phyloP scores from a whole-genome alignment of 352 stramenopile species.

The Pythium rishiriense region DNA sequence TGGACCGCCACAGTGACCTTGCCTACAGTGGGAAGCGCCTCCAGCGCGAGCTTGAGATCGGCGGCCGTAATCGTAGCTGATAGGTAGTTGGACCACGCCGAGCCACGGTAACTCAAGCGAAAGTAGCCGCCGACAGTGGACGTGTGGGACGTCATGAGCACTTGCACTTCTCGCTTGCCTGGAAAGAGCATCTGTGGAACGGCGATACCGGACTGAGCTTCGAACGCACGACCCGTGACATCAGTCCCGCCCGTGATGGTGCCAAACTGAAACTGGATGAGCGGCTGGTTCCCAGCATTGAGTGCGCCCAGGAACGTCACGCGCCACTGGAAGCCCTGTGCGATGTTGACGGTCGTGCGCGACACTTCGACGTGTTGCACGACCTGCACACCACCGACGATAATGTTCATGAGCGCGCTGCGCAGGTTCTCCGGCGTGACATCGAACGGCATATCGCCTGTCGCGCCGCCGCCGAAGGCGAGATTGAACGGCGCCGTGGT shows the following conservation, averaged over 20 bases:
- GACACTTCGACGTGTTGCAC: conserved; percentile 50
- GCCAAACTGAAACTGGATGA: conserved; percentile 58
- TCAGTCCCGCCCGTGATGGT: conserved; percentile 26
- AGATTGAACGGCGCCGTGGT: conserved; percentile 61
- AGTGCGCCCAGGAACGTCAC: conserved; percentile 33
- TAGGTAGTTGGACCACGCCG: conserved; percentile 69
- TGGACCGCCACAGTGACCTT: conserved; percentile 47
- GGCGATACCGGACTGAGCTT: conserved; percentile 46
- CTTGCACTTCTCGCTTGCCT: conserved; percentile 70
- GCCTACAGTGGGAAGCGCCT: conserved; percentile 66
- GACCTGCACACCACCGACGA: conserved; percentile 25
- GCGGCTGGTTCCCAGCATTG: conserved; percentile 47
- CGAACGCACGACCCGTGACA: conserved; percentile 47
- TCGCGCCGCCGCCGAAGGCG: conserved; percentile 74
- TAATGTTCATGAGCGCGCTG: conserved; percentile 87
- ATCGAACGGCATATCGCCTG: conserved; percentile 71
- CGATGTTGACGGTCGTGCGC: conserved; percentile 44
- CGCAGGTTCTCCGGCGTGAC: conserved; percentile 79
- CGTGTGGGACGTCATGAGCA: conserved; percentile 60
- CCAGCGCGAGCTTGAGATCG: conserved; percentile 54
- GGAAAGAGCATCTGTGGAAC: conserved; percentile 49
- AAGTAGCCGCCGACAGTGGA: conserved; percentile 61
- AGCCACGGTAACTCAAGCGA: conserved; percentile 71
- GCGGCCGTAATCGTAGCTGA: conserved; percentile 34
- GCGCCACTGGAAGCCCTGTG: conserved; percentile 61